phyloP scores from a whole-genome alignment of 2,329 filamentous ascomycete species.

The Arthrobotrys sphaeroides region DNA sequence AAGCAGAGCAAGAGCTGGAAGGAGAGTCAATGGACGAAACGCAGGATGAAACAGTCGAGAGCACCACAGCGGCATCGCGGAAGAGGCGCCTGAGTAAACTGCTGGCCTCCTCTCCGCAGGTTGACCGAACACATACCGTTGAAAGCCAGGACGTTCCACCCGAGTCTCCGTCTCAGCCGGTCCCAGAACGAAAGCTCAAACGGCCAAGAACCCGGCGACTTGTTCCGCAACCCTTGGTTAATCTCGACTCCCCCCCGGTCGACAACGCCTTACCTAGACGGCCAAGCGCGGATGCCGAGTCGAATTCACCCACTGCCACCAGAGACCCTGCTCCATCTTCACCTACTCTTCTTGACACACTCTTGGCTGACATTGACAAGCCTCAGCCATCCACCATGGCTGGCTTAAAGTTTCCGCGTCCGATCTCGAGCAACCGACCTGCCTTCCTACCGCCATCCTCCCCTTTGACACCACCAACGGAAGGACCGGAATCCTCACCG shows the following conservation, averaged over 20 bases:
- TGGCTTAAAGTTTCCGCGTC: conserved; percentile 37
- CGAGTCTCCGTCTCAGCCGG: conserved; percentile 37
- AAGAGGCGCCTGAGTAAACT: conserved; percentile 82
- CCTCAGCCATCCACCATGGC: conserved; percentile 39
- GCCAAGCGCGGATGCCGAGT: conserved; percentile 61
- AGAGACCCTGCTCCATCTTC: conserved; percentile 41
- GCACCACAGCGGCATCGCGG: conserved; percentile 84
- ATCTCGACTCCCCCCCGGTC: conserved; percentile 61
- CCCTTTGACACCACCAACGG: conserved; percentile 38
- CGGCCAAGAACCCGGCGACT: conserved; percentile 81
- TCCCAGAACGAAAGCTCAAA: conserved; percentile 82
- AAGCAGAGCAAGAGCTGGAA: conserved; percentile 66
- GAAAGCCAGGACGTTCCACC: conserved; percentile 71
- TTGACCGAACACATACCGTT: conserved; percentile 65
- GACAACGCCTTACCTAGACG: conserved; percentile 58
- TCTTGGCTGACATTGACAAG: conserved; percentile 52
- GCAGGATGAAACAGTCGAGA: conserved; percentile 69
- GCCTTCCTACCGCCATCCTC: conserved; percentile 38
- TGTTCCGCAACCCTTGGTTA: conserved; percentile 65
- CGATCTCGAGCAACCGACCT: conserved; percentile 35
- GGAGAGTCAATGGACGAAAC: conserved; percentile 1
- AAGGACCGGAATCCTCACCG: conserved; percentile 38
- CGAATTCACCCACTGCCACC: conserved; percentile 29
- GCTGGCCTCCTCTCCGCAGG: conserved; percentile 66
- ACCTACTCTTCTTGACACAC: conserved; percentile 44